A percentile compares a stretch with the other conserved stretches of the same genome.
phyloP scores from a whole-genome alignment of 1,284 basidiomycete species.

The Cutaneotrichosporon spelunceum region DNA sequence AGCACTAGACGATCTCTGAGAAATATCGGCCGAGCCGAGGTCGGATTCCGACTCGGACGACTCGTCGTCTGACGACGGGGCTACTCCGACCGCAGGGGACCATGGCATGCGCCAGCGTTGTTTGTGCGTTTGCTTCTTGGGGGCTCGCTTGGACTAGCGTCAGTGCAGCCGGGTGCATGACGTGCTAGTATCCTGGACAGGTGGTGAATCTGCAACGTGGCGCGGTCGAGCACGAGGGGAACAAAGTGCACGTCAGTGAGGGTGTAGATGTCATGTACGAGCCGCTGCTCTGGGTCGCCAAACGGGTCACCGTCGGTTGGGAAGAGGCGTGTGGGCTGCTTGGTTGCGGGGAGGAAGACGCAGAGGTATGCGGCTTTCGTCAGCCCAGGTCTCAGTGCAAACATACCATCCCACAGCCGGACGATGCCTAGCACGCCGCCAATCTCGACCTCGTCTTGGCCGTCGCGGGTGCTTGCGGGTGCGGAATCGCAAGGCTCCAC shows the following conservation, averaged over 20 bases:
- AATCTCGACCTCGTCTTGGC: conserved; percentile 35
- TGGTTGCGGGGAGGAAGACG: conserved; percentile 41
- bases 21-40: conserved; percentile 5
- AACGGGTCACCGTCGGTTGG: conserved; percentile 27
- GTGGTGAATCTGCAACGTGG: conserved; percentile 24
- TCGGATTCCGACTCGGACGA: conserved; percentile 17
- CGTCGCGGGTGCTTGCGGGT: conserved; percentile 12
- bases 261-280: conserved; percentile 34
- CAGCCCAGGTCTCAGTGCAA: not conserved
- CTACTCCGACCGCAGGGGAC: not conserved
- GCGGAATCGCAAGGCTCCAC: conserved; percentile 25
- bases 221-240: conserved; percentile 33
- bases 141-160: conserved; percentile 24
- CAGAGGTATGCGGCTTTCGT: conserved; percentile 46
- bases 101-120: conserved; percentile 20
- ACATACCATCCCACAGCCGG: conserved; percentile 49
- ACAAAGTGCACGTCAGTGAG: conserved; percentile 42
- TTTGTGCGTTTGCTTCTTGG: conserved; percentile 17
- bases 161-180: conserved; percentile 1
- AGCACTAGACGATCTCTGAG: conserved; percentile 16
- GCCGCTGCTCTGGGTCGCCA: conserved; percentile 10
- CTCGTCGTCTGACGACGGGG: conserved; percentile 7
- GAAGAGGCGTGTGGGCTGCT: conserved; percentile 31
- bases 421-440: conserved; percentile 49
- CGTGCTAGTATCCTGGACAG: conserved; percentile 29